Base-by-base conservation (phyloP, 371 early-diverging fungal genomes). In the Basidiobolus heterosporus region DNA sequence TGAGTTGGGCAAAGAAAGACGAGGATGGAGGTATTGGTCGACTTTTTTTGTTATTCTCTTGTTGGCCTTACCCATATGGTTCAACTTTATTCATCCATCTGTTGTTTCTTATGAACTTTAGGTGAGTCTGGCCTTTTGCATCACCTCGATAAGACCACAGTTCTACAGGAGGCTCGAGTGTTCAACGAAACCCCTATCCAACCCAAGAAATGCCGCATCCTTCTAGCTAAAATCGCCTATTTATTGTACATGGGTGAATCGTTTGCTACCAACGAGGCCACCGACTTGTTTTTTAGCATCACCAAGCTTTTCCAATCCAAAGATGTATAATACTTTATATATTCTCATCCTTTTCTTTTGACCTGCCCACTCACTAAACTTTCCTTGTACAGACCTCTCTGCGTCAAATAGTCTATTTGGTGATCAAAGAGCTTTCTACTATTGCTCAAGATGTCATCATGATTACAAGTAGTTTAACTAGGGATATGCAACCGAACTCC, bases 131-230 rank as follows among this genome's bases (percentile, higher is more conserved):
- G 30, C 30, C 30, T 30, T 30, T 30, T 30, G 30, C 30, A 30
- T 49, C 72, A 75, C 57, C 68, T 92, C 52, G 93, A 97, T 74
- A 91, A 91, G 61, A 78, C 88, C 44, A 75, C 79, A 14, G 91
- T 94, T 22, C 69, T 97, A 48, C 98, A 94, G 67, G 96, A 97
- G 63, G 88, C 96, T 35, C 82, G 93, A 50, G 82, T 82, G 14
- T 95, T 97, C 69, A 94, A 97, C 66, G 91, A 87, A 54, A 77
- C 93, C 20, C 96, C 98, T 39, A 85, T 98, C 62, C 85, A 85
- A 56, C 84, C 94, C 16, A 67, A 85, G 56, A 91, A 91, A 66
- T 97, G 94, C 64, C 76, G 93, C 39, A 57, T 86, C 35, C 69
- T 92, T 42, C 59, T 97, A 53, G 88, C 96, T 14, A 94, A 94